Evolutionary conservation across 2,329 filamentous ascomycete species (phyloP).

Genomic region (Stemphylium beticola): DNA sequence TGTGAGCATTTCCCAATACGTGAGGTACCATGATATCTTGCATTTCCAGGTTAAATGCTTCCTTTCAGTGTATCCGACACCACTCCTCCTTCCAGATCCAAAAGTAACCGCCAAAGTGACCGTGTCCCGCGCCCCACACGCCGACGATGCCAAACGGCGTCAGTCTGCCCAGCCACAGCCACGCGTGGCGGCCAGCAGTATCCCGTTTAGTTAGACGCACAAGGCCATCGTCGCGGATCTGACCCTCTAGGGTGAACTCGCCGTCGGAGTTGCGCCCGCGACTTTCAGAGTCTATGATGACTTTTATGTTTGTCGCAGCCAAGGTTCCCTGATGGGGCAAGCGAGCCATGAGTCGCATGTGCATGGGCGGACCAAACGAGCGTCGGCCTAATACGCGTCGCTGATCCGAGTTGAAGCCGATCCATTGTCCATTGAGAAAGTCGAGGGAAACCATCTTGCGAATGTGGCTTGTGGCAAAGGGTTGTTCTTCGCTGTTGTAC

Average conservation of each 20-base stretch:
- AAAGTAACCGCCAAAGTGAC: slow-evolving; percentile 29
- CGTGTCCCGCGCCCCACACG: slow-evolving; percentile 15
- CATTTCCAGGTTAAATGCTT: too few species aligned
- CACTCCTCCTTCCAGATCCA: slow-evolving; percentile 39
- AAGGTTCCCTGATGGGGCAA: not conserved
- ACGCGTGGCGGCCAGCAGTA: slow-evolving; percentile 4
- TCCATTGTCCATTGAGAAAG: slow-evolving; percentile 27
- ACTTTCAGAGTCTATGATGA: slow-evolving; percentile 14
- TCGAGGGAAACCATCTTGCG: slow-evolving; percentile 20
- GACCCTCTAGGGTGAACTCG: slow-evolving; percentile 22
- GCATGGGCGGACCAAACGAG: slow-evolving; percentile 22
- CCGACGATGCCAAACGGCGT: slow-evolving; percentile 36
- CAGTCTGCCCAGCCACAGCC: slow-evolving; percentile 25
- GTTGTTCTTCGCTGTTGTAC: not conserved
- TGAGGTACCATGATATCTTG: too few species aligned
- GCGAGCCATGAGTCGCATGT: slow-evolving; percentile 16
- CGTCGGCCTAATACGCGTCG: not conserved
- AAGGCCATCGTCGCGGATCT: slow-evolving; percentile 19
- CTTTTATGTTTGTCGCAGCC: not conserved
- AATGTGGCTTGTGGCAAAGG: slow-evolving; percentile 24
- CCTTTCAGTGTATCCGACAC: not conserved
- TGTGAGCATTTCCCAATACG: too few species aligned
- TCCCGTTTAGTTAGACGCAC: slow-evolving; percentile 26
- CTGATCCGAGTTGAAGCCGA: slow-evolving; percentile 26
- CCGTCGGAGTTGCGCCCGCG: slow-evolving; percentile 22